These are phyloP conservation scores for Globisporangium camurandrum DNA, from an alignment of 352 stramenopile species.

Conservation along the genomic window DNA sequence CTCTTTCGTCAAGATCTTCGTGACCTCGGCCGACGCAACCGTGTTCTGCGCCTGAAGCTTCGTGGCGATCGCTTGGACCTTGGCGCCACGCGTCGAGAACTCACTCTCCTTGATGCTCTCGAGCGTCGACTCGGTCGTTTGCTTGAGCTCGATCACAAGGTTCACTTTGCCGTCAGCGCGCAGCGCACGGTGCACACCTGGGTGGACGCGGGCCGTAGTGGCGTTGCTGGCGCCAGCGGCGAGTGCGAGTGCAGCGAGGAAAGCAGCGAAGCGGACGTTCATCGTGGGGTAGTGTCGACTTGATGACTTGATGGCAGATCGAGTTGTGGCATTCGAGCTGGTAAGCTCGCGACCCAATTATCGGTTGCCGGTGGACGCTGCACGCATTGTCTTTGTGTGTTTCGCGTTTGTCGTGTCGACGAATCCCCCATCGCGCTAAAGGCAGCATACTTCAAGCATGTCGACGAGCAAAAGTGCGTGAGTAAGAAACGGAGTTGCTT, in stretches of 20 bases:
- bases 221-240: not conserved
- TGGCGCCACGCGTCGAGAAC: slow-evolving; percentile 10
- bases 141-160: slow-evolving; percentile 26
- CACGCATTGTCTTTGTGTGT: no score
- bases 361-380: no score
- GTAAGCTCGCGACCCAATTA: no score
- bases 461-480: no score
- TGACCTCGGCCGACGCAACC: slow-evolving; percentile 2
- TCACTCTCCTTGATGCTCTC: slow-evolving; percentile 13
- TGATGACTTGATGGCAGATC: no score
- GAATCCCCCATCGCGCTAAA: no score
- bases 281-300: no score
- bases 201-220: not conserved
- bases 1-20: slow-evolving; percentile 1
- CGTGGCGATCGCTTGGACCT: slow-evolving; percentile 7
- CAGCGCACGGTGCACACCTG: slow-evolving; percentile 20
- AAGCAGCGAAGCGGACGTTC: slow-evolving; percentile 7
- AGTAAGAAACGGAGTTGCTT: no score
- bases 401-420: no score
- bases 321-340: no score
- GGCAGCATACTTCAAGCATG: no score
- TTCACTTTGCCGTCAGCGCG: slow-evolving; percentile 20
- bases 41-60: slow-evolving; percentile 2
- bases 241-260: slow-evolving; percentile 5
- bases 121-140: slow-evolving; percentile 12